Conservation (phyloP, 108 stramenopile genomes). For the Aurantiochytrium sp. region DNA sequence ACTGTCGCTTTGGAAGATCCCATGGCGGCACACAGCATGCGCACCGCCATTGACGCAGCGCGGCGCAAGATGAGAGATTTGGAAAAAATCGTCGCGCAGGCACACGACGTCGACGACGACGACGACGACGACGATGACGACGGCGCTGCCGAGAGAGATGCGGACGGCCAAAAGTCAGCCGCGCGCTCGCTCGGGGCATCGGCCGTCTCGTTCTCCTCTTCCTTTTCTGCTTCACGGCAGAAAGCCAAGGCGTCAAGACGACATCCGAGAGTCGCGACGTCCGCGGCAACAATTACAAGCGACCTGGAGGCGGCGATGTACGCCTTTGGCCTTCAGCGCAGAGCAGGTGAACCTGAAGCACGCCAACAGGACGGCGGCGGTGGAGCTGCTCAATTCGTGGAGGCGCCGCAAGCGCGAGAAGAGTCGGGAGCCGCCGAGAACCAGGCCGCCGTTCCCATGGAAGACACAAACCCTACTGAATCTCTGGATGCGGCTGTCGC, state of each 20-base stretch:
- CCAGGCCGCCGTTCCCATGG: too few relatives aligned
- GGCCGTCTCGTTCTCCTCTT: neutral
- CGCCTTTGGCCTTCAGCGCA: neutral
- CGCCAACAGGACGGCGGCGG: neutral
- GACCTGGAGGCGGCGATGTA: constrained; percentile 23
- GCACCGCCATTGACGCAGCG: neutral
- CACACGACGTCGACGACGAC: neutral
- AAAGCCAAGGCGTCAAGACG: too few relatives aligned
- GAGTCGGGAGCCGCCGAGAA: too few relatives aligned
- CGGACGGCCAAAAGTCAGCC: neutral
- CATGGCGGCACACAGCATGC: neutral
- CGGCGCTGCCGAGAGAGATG: too few relatives aligned
- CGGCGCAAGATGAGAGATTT: neutral
- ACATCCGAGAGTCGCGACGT: too few relatives aligned
- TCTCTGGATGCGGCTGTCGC: neutral
- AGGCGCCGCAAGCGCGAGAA: too few relatives aligned
- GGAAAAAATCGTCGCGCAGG: neutral
- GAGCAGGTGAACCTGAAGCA: too few relatives aligned
- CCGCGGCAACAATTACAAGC: neutral
- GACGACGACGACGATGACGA: too few relatives aligned
- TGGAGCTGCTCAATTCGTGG: too few relatives aligned
- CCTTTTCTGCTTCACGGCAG: too few relatives aligned
- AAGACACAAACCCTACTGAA: neutral
- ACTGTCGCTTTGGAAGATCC: neutral
- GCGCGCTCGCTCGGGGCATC: neutral